Base-by-base conservation (phyloP, 1,284 basidiomycete genomes). In the Phellopilus nigrolimitatus region DNA sequence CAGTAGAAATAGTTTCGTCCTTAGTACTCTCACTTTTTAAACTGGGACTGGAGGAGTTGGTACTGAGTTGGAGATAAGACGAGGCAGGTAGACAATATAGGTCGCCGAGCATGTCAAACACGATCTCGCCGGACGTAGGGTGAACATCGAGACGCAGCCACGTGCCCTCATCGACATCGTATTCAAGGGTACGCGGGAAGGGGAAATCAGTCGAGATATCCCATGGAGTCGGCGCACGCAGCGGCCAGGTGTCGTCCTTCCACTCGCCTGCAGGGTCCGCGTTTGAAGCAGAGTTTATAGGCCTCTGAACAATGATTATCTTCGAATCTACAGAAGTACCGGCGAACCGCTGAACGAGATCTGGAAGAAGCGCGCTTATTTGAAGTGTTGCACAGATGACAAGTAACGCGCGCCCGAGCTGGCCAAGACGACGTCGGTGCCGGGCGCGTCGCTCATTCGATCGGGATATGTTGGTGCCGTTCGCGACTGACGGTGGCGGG, bases 151-250 rank as follows among this genome's bases (percentile, higher is more conserved):
- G 73, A 10, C 84, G 73, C 46, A 87, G 66, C 83, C 83, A 87
- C 27, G 84, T 87, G 7, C 84, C 84, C 59, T 86, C 82, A 30
- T 73, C 69, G 15, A 86, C 84, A 47, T 84, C 77, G 61, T 82
- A 87, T 51, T 77, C 72, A n/a, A 85, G 68, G 19, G 66, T 67
- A 24, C 84, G 78, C 1, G 82, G 79, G 64, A 79, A 78, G n/a
- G 76, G 71, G 60, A 78, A 85, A 66, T 86, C 80, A n/a, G 82
- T 85, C 15, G 84, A 86, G 54, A 88, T 87, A 60, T 88, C 84
- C 84, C 84, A 88, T 21, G 76, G 70, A 2, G 77, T 78, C 49
- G 76, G 81, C 46, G 72, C 69, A 34, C 81, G 80, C 22, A 84
- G 64, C 22, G 84, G 84, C 71, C 79, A 88, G 17, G 79, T 61